Evolutionary conservation across 2,329 filamentous ascomycete genomes (phyloP).

Genomic region (Alternaria atra): DNA sequence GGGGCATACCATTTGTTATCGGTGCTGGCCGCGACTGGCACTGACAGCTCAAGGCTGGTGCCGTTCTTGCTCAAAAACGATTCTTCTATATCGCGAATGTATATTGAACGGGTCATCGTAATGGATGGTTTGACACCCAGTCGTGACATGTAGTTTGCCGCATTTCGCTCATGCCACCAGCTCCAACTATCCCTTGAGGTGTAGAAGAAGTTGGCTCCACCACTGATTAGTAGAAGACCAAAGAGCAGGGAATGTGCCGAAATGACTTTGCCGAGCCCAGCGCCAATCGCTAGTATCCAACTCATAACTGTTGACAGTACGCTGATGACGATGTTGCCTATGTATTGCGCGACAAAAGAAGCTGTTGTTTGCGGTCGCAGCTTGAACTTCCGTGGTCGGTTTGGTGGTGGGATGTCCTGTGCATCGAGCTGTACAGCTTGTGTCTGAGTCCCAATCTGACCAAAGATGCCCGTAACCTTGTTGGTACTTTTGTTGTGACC

Average conservation of each 20-base stretch:
- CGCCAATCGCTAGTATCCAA: conserved; percentile 73
- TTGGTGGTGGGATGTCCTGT: conserved; percentile 49
- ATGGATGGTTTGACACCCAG: conserved; percentile 81
- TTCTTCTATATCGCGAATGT: conserved; percentile 80
- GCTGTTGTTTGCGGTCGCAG: conserved; percentile 66
- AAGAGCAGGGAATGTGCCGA: conserved; percentile 80
- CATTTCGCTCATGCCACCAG: conserved; percentile 88
- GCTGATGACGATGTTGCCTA: conserved; percentile 77
- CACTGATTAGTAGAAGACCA: conserved; percentile 71
- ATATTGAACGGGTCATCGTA: conserved; percentile 86
- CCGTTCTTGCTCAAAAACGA: conserved; percentile 57
- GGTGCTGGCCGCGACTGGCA: conserved; percentile 20
- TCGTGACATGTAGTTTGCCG: conserved; percentile 80
- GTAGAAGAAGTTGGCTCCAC: conserved; percentile 76
- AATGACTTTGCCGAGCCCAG: conserved; percentile 71
- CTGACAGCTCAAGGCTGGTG: conserved; percentile 34
- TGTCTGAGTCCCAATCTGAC: conserved; percentile 74
- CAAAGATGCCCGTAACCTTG: conserved; percentile 81
- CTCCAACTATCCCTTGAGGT: conserved; percentile 75
- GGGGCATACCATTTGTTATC: conserved; percentile 42
- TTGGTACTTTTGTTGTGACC: conserved; percentile 78
- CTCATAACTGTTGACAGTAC: conserved; percentile 79
- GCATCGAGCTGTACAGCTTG: conserved; percentile 62
- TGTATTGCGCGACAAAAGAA: conserved; percentile 75
- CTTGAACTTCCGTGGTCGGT: conserved; percentile 50